Evolutionary conservation across 345 rosid species (phyloP), one percentile per base, ranked within the genome.

Genomic region (Kandelia obovata): DNA sequence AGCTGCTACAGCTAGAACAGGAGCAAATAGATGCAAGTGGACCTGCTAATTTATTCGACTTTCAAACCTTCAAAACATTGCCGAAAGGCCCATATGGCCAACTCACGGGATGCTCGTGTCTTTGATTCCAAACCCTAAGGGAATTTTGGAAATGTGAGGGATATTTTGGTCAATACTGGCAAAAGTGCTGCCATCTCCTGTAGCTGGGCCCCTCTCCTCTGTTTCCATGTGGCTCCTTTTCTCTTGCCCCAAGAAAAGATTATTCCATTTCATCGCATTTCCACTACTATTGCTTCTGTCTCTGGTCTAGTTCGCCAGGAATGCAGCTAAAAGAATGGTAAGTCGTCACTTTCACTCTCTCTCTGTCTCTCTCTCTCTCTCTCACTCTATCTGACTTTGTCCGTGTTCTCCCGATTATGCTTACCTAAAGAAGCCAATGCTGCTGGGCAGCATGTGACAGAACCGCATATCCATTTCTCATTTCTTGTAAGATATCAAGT

Each of bases 261-360:
- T 47, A 69, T 67, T 60, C 75, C 62, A 7, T 46, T 57, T 32
- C 60, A 2, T 15, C 56, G 47, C 67, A 27, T 62, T 58, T 34
- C 65, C 64, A 47, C 66, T 7, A 10, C 61, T n/a, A 0, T 68
- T 59, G 7, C 34, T 65, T 60, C 61, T 69, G 53, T 74, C 71
- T 66, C 64, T 66, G 37, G 35, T 46, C 43, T 62, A 25, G 61
- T 30, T 58, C 61, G 26, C 70, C 57, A 67, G 32, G 59, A n/a
- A 21, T 62, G 62, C 66, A 25, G 39, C 70, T 25, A 31, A 15
- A 15, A 10, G 26, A 77, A 58, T n/a, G 73, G 74, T 75, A 67
- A 75, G 51, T 52, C 49, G 32, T 82, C 77, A 17, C 66, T 82
- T 51, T 77, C 71, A 23, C 62, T 39, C 2, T 17, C 73, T 63